Conservation (phyloP, 2,329 filamentous ascomycete genomes). For the Torrubiella hemipterigena region DNA sequence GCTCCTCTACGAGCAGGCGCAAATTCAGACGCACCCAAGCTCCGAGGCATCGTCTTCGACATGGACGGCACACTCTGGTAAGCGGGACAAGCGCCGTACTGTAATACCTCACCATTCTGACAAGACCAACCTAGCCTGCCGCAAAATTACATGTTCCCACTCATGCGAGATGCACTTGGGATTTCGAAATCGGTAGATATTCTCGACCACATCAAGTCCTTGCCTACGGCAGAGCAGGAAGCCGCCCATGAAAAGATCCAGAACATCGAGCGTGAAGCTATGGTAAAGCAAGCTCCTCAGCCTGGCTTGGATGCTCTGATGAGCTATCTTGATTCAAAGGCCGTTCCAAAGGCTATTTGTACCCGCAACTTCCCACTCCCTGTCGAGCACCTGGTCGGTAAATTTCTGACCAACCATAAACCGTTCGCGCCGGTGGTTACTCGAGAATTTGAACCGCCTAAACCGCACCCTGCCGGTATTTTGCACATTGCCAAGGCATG, state of each 20-base stretch:
- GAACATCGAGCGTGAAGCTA: slow-evolving; percentile 67
- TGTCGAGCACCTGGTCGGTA: slow-evolving; percentile 61
- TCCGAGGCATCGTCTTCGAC: slow-evolving; percentile 68
- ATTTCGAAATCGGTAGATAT: slow-evolving; percentile 72
- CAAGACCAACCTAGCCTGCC: slow-evolving; percentile 52
- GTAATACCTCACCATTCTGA: background rate
- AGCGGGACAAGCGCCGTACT: slow-evolving; percentile 20
- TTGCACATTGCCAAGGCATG: slow-evolving; percentile 71
- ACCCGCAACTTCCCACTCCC: slow-evolving; percentile 86
- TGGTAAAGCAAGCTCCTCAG: slow-evolving; percentile 70
- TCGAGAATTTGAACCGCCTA: slow-evolving; percentile 69
- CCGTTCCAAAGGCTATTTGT: slow-evolving; percentile 71
- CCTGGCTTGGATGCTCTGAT: slow-evolving; percentile 69
- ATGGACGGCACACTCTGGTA: slow-evolving; percentile 92
- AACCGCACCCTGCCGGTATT: slow-evolving; percentile 81
- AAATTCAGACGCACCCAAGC: slow-evolving; percentile 24
- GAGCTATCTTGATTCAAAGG: slow-evolving; percentile 53
- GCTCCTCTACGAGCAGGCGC: slow-evolving; percentile 37
- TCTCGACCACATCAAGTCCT: slow-evolving; percentile 70
- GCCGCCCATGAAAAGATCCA: slow-evolving; percentile 63
- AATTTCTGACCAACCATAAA: slow-evolving; percentile 57
- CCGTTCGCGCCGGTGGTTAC: slow-evolving; percentile 73
- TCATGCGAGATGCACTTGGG: slow-evolving; percentile 67
- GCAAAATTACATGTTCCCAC: slow-evolving; percentile 88
- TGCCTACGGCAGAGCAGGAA: slow-evolving; percentile 49